Base-by-base conservation (phyloP, 345 rosid species). In the Turritis glabra region DNA sequence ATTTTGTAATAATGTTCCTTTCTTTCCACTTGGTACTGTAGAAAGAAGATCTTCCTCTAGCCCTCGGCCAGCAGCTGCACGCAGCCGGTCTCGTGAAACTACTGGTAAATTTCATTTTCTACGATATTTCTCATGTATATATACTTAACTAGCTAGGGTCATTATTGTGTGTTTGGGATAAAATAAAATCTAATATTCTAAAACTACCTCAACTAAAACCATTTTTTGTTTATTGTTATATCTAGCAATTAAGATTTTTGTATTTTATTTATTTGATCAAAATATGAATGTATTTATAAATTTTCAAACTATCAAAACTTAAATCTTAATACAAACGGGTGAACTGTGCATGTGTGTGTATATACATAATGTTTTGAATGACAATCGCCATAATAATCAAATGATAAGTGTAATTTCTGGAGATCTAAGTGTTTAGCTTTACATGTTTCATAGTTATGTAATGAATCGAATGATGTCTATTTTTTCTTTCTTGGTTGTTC, bases 21-120 rank as follows among this genome's bases (percentile, higher is more conserved):
- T 47, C 22, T 19, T 59, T 37, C 2, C 7, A 17, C 19, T 7
- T 22, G 18, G 46, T 12, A 38, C 48, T 60, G 48, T 59, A 59
- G 64, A 37, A 59, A 59, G 47, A 59, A 21, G 52, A 47, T 37
- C 65, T 59, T 1, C 30, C 19, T 37, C 65, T 59, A 44, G 64
- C 47, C 29, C 64, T 37, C 18, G 30, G n/a, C 10, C 64, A 13
- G n/a, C 64, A 37, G 11, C 64, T 37, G 2, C 64, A 59, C 18
- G 65, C 65, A 60, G 48, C 18, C 48, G 7, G 4, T 37, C 65
- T 38, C 10, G 48, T 60, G 32, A 60, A 8, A 13, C 21, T 38
- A 4, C 47, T 8, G 66, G 66, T 61, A 61, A 60, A 13, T 21
- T 60, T 60, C 19, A 22, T 38, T 46, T 47, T 47, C 25, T 19